Conservation (phyloP, 2,329 filamentous ascomycete genomes). For the Epichloe hybrida region DNA sequence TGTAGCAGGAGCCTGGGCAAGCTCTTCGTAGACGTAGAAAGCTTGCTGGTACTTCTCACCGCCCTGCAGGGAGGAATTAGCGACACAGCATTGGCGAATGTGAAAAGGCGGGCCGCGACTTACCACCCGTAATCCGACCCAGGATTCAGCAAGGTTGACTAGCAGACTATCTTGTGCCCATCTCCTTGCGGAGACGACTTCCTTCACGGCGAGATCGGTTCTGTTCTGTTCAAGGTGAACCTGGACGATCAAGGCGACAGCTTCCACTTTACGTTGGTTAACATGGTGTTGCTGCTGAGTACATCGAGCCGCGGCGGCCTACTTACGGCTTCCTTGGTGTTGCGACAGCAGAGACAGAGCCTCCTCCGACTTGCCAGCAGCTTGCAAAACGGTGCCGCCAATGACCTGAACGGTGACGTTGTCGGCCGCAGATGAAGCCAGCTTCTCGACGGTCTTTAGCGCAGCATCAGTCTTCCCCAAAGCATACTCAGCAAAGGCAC, state of each 20-base stretch:
- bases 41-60: slow-evolving; percentile 93
- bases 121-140: slow-evolving; percentile 82
- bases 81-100: not conserved
- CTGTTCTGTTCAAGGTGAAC: slow-evolving; percentile 88
- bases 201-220: slow-evolving; percentile 79
- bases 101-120: slow-evolving; percentile 2
- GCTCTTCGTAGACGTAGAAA: slow-evolving; percentile 95
- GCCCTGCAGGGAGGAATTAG: slow-evolving; percentile 42
- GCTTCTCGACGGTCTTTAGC: slow-evolving; percentile 47
- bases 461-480: slow-evolving; percentile 50
- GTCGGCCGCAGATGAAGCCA: slow-evolving; percentile 53
- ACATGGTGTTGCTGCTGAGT: slow-evolving; percentile 10
- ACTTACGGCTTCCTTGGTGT: slow-evolving; percentile 76
- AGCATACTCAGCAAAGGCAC: slow-evolving; percentile 56
- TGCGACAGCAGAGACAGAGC: slow-evolving; percentile 66
- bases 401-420: slow-evolving; percentile 73
- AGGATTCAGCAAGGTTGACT: slow-evolving; percentile 89
- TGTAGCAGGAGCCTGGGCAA: slow-evolving; percentile 74
- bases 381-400: slow-evolving; percentile 69
- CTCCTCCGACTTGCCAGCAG: slow-evolving; percentile 69
- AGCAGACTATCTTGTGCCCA: slow-evolving; percentile 93
- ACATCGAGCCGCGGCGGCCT: not conserved
- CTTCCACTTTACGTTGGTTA: slow-evolving; percentile 39
- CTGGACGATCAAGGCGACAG: slow-evolving; percentile 79
- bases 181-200: slow-evolving; percentile 71